Conservation (phyloP, 306 rosid species). For the Cicer chorassanicum region DNA sequence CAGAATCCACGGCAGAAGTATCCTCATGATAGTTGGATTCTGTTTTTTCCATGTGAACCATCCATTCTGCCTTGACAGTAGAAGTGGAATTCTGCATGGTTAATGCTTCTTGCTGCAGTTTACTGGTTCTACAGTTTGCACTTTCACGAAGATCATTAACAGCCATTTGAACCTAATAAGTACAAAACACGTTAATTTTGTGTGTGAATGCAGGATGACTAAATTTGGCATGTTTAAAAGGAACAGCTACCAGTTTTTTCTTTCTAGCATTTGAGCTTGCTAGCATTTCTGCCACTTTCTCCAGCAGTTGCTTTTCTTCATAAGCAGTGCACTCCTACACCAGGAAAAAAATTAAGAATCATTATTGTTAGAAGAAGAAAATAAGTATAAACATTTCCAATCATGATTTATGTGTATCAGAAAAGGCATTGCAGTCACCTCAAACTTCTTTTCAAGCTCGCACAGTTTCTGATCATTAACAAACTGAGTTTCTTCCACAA, state of each 20-base stretch:
- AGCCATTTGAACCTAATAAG: constrained; percentile 81
- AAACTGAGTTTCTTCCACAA: constrained; percentile 83
- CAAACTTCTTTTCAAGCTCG: constrained; percentile 91
- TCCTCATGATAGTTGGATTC: constrained; percentile 80
- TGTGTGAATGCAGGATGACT: constrained; percentile 7
- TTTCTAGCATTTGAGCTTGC: constrained; percentile 92
- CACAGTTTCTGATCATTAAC: constrained; percentile 79
- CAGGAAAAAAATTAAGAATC: constrained; percentile 1
- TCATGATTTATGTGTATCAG: constrained; percentile 33
- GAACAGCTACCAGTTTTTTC: constrained; percentile 75
- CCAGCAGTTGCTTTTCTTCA: constrained; percentile 86
- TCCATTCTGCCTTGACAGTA: constrained; percentile 81
- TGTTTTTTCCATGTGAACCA: constrained; percentile 81
- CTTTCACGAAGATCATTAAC: constrained; percentile 93
- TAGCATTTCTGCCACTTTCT: constrained; percentile 94
- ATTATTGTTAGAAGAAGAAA: constrained; percentile 20
- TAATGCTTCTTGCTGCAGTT: constrained; percentile 81
- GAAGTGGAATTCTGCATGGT: constrained; percentile 87
- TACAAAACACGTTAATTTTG: constrained; percentile 23
- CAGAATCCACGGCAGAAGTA: constrained; percentile 83
- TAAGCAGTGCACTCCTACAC: constrained; percentile 90
- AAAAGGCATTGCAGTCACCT: constrained; percentile 60
- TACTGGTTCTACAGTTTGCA: constrained; percentile 76
- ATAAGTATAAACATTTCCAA: not conserved
- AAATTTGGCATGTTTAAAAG: constrained; percentile 20